Evolutionary conservation across 148 eudicot species (phyloP).

Genomic region (Pouteria glomerata): DNA sequence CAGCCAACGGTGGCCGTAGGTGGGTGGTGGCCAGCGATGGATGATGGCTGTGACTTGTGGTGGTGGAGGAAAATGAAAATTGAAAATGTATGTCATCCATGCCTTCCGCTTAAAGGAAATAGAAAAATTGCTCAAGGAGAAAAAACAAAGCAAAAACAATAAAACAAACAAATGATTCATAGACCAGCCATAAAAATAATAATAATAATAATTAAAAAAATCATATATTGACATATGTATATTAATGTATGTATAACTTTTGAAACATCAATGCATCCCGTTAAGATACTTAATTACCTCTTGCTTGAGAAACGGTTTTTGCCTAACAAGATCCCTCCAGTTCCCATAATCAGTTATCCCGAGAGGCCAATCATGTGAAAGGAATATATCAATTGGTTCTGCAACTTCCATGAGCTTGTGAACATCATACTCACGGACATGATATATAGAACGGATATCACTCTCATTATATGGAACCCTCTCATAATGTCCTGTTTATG

Average conservation of each 20-base stretch:
- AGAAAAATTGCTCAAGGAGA: neutral
- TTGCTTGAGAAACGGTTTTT: conserved; percentile 58
- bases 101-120: neutral
- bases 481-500: conserved; percentile 82
- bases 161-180: neutral
- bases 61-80: no score
- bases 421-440: conserved; percentile 91
- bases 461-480: conserved; percentile 72
- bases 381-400: conserved; percentile 87
- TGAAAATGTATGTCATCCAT: no score
- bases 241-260: neutral
- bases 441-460: conserved; percentile 81
- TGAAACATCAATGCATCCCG: neutral
- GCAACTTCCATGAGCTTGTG: conserved; percentile 87
- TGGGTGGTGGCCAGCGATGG: no score
- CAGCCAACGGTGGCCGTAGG: no score
- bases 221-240: neutral
- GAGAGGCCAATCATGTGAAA: conserved; percentile 98
- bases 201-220: no score
- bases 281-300: conserved; percentile 46
- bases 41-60: no score
- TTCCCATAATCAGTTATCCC: conserved; percentile 89
- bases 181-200: neutral
- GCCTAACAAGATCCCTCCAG: conserved; percentile 50
- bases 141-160: neutral